Evolutionary conservation across 495 filamentous ascomycete genomes (phyloP).

Genomic region (Penicillium coprophilum): DNA sequence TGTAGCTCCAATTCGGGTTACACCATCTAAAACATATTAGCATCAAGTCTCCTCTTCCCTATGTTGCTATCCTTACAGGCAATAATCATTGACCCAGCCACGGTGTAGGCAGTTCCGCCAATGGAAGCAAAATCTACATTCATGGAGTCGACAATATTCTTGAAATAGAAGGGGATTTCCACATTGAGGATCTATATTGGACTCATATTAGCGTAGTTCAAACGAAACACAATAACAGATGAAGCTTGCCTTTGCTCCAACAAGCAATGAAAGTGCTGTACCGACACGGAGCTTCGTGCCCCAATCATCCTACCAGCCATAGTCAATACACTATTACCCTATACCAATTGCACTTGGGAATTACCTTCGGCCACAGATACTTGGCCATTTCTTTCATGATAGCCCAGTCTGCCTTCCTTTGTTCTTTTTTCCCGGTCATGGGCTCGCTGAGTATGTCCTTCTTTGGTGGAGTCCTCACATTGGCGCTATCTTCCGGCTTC

Average conservation of each 20-base stretch:
- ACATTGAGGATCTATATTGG: conserved; percentile 76
- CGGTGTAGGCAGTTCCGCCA: conserved; percentile 82
- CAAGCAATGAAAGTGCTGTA: conserved; percentile 72
- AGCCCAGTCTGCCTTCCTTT: conserved; percentile 95
- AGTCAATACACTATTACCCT: conserved; percentile 9
- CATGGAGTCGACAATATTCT: conserved; percentile 94
- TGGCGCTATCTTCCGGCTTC: conserved; percentile 22
- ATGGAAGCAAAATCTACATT: conserved; percentile 85
- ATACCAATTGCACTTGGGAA: background rate
- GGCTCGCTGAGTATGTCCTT: conserved; percentile 58
- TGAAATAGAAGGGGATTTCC: conserved; percentile 98
- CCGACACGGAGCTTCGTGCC: conserved; percentile 82
- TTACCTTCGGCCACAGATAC: conserved; percentile 94
- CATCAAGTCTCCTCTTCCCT: background rate
- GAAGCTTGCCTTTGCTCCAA: conserved; percentile 73
- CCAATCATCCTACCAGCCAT: conserved; percentile 58
- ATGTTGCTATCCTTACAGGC: conserved; percentile 56
- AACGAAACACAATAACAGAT: no score
- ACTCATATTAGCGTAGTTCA: conserved; percentile 16
- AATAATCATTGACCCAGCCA: conserved; percentile 88
- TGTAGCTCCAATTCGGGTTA: conserved; percentile 80
- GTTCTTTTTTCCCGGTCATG: conserved; percentile 67
- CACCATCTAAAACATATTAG: conserved; percentile 60
- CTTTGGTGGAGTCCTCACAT: conserved; percentile 38
- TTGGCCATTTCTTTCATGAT: conserved; percentile 97